These are phyloP conservation scores for Euptelea pleiosperma DNA, from an alignment of 164 flowering plant genomes.

Conservation along the genomic window DNA sequence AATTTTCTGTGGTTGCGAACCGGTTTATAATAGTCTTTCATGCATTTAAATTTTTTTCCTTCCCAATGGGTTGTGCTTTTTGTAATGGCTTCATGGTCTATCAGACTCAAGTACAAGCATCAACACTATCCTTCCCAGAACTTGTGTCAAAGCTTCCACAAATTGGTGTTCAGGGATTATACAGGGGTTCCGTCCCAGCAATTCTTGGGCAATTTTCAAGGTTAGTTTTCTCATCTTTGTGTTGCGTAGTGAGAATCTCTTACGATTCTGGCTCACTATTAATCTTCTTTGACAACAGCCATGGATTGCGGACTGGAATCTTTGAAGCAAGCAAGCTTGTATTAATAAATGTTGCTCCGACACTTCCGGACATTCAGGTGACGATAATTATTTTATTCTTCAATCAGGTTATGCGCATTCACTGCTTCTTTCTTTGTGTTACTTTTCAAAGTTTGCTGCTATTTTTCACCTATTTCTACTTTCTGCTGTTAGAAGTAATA, in stretches of 20 bases:
- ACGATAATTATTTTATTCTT: not conserved
- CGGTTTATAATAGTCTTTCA: not conserved
- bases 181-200: slow-evolving; percentile 92
- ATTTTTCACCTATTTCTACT: not conserved
- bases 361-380: slow-evolving; percentile 91
- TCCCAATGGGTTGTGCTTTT: slow-evolving; percentile 4
- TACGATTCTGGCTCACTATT: not conserved
- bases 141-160: slow-evolving; percentile 76
- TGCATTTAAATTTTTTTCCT: not conserved
- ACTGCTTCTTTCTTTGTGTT: not conserved
- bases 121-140: slow-evolving; percentile 84
- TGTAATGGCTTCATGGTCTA: slow-evolving; percentile 10
- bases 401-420: not conserved
- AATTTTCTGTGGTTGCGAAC: not conserved
- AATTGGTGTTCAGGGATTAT: slow-evolving; percentile 77
- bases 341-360: slow-evolving; percentile 78
- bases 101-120: slow-evolving; percentile 97
- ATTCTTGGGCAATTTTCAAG: slow-evolving; percentile 94
- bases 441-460: not conserved
- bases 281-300: slow-evolving; percentile 47
- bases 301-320: slow-evolving; percentile 97
- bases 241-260: slow-evolving; percentile 6
- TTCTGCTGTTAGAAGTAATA: not conserved
- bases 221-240: slow-evolving; percentile 29
- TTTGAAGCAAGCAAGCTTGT: slow-evolving; percentile 89